A percentile compares a stretch with the other conserved stretches of the same genome.
Evolutionary conservation across 2,329 filamentous ascomycete species (phyloP).

Genomic region (Stenocarpella maydis): DNA sequence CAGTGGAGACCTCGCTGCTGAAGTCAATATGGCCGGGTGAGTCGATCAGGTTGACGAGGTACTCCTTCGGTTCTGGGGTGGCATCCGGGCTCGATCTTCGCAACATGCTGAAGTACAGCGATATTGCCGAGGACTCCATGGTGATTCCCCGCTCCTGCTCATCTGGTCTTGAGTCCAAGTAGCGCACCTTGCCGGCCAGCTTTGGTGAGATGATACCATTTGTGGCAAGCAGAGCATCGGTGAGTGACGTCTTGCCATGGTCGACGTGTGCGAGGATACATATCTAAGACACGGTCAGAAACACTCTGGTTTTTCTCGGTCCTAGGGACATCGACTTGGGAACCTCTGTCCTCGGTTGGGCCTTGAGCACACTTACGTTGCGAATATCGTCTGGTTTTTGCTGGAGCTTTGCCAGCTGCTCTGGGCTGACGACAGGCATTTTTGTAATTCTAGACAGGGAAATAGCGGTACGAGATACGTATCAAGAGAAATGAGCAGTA

Average conservation of each 20-base stretch:
- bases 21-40: slow-evolving; percentile 99
- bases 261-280: slow-evolving; percentile 97
- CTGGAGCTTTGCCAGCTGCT: slow-evolving; percentile 91
- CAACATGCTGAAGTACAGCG: slow-evolving; percentile 92
- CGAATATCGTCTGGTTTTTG: slow-evolving; percentile 86
- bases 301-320: background rate
- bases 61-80: slow-evolving; percentile 79
- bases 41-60: slow-evolving; percentile 96
- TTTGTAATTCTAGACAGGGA: slow-evolving; percentile 41
- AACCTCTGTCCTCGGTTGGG: background rate
- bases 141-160: slow-evolving; percentile 97
- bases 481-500: background rate
- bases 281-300: slow-evolving; percentile 62
- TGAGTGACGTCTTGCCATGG: slow-evolving; percentile 97
- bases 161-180: slow-evolving; percentile 94
- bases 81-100: slow-evolving; percentile 75
- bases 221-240: slow-evolving; percentile 93
- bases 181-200: slow-evolving; percentile 95
- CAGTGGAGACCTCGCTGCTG: slow-evolving; percentile 96
- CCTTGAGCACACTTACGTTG: slow-evolving; percentile 71
- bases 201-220: slow-evolving; percentile 99
- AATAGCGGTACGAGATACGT: background rate
- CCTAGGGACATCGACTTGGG: background rate
- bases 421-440: slow-evolving; percentile 92
- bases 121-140: slow-evolving; percentile 99